Evolutionary conservation across 805 yeast species (phyloP).

Genomic region (Teunomyces barrocoloradensis): DNA sequence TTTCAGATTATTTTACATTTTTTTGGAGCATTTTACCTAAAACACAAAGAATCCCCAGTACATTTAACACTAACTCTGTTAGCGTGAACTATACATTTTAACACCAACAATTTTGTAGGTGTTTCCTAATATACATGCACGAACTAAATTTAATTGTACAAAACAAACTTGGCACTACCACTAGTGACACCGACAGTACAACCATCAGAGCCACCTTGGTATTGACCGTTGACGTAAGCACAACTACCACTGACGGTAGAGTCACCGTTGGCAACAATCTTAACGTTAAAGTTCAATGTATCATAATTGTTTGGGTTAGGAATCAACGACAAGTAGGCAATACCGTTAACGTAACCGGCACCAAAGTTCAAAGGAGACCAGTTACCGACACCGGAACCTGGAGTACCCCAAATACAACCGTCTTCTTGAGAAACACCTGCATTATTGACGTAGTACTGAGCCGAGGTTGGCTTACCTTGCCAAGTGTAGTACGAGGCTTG

Average conservation of each 20-base stretch:
- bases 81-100: background rate
- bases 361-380: constrained; percentile 98
- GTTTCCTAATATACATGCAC: constrained; percentile 1
- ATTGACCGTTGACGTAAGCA: constrained; percentile 72
- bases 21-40: background rate
- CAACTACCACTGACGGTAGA: constrained; percentile 62
- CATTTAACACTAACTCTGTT: background rate
- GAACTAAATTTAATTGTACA: constrained; percentile 39
- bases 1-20: no score
- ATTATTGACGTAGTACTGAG: constrained; percentile 96
- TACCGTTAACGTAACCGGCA: constrained; percentile 71
- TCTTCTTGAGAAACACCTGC: constrained; percentile 89
- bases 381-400: constrained; percentile 84
- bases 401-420: constrained; percentile 92
- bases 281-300: constrained; percentile 56
- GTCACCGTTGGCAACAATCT: constrained; percentile 68
- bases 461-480: constrained; percentile 79
- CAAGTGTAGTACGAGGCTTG: constrained; percentile 75
- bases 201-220: constrained; percentile 77
- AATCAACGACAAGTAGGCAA: constrained; percentile 82
- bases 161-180: constrained; percentile 82
- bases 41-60: background rate
- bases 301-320: constrained; percentile 89
- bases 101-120: background rate
- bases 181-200: constrained; percentile 89